These are phyloP conservation scores for Ogataea sp. DNA, from an alignment of 805 yeast species.

Conservation along the genomic window DNA sequence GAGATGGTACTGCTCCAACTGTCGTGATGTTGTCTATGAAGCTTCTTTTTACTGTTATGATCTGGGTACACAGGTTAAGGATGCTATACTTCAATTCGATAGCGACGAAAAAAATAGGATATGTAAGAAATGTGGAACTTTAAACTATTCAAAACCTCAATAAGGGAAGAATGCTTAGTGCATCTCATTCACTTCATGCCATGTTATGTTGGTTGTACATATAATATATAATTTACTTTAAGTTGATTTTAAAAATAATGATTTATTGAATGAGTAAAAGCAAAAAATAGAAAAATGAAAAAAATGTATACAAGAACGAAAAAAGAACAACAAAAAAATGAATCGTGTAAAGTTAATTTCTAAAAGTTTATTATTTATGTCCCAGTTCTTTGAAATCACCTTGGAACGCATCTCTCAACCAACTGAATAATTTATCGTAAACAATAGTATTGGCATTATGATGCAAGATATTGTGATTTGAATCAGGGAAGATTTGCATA, in stretches of 20 bases:
- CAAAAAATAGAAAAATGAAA: too few species aligned
- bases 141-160: constrained; percentile 60
- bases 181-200: too few species aligned
- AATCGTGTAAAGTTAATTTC: too few species aligned
- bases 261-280: too few species aligned
- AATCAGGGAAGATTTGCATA: constrained; percentile 72
- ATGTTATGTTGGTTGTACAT: too few species aligned
- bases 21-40: constrained; percentile 61
- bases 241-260: too few species aligned
- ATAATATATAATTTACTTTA: too few species aligned
- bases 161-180: too few species aligned
- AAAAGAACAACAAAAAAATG: too few species aligned
- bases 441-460: constrained; percentile 69
- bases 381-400: constrained; percentile 30
- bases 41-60: constrained; percentile 67
- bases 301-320: too few species aligned
- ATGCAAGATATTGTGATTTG: constrained; percentile 64
- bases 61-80: constrained; percentile 85
- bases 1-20: constrained; percentile 81
- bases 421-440: constrained; percentile 54
- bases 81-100: constrained; percentile 68
- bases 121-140: constrained; percentile 66
- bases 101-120: constrained; percentile 54
- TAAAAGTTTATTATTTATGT: too few species aligned
- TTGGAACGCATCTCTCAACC: constrained; percentile 57